Percentiles rank a stretch among this genome's conserved stretches.
Evolutionary conservation across 140 eudicot species (phyloP).

Genomic region (Stevia rebaudiana): DNA sequence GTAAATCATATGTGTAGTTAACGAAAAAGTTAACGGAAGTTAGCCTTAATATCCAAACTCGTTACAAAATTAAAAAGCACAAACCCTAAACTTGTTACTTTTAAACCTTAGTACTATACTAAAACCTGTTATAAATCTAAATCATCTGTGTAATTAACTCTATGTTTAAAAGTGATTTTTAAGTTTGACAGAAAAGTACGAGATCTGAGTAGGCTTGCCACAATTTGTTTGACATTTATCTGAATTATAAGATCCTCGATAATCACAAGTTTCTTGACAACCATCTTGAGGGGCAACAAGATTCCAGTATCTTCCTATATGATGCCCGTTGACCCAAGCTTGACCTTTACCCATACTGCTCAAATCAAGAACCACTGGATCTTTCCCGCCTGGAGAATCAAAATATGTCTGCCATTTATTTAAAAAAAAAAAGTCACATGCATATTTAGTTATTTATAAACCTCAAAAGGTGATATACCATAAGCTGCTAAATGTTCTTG

Average conservation of each 20-base stretch:
- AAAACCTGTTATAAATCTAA: too few species aligned
- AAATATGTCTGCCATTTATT: slow-evolving; percentile 54
- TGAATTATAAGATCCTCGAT: slow-evolving; percentile 69
- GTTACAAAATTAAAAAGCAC: too few species aligned
- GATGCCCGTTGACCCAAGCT: slow-evolving; percentile 88
- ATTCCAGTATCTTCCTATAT: slow-evolving; percentile 93
- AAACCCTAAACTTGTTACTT: too few species aligned
- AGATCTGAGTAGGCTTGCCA: slow-evolving; percentile 81
- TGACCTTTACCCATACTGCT: slow-evolving; percentile 96
- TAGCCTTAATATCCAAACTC: too few species aligned
- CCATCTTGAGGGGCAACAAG: slow-evolving; percentile 77
- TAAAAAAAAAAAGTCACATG: not conserved
- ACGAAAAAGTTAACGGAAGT: too few species aligned
- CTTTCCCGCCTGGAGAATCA: slow-evolving; percentile 70
- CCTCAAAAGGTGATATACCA: not conserved
- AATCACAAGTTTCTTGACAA: slow-evolving; percentile 58
- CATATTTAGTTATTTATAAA: not conserved
- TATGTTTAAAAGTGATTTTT: not conserved
- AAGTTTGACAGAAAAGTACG: slow-evolving; percentile 38
- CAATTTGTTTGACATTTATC: slow-evolving; percentile 75
- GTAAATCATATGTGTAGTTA: too few species aligned
- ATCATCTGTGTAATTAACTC: too few species aligned
- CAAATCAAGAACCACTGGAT: slow-evolving; percentile 85
- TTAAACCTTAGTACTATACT: too few species aligned
- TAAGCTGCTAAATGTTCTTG: not conserved